Conservation (phyloP, 176 grass and related monocot genomes). For the Rhynchospora pubera region DNA sequence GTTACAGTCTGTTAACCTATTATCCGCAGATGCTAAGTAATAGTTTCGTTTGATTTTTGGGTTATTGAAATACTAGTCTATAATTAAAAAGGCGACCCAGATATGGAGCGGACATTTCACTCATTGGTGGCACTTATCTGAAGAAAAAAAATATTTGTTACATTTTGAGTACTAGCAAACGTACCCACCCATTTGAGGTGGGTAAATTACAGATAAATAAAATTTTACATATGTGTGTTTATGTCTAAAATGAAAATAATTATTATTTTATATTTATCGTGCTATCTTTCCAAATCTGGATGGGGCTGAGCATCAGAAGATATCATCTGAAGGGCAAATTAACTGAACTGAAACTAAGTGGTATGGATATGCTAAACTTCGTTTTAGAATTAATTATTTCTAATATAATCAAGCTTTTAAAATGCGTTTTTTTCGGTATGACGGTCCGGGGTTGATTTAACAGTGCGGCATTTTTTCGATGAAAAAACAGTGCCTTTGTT, state of each 20-base stretch:
- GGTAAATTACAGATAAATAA: no score
- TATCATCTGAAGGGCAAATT: slow-evolving; percentile 24
- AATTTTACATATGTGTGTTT: no score
- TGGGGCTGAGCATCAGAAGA: slow-evolving; percentile 52
- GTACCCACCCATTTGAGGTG: no score
- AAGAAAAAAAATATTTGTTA: background rate
- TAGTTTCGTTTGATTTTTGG: background rate
- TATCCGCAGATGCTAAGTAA: slow-evolving; percentile 44
- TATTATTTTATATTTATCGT: no score
- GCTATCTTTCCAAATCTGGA: slow-evolving; percentile 36
- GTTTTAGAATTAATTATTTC: no score
- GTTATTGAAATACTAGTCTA: background rate
- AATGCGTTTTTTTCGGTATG: no score
- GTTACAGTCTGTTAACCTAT: slow-evolving; percentile 30
- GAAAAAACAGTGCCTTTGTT: no score
- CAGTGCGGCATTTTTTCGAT: no score
- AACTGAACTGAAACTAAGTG: background rate
- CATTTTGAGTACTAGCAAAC: background rate
- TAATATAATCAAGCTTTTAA: no score
- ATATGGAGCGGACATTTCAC: background rate
- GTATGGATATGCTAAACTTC: no score
- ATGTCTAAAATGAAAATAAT: no score
- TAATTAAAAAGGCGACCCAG: background rate
- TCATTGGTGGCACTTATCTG: background rate
- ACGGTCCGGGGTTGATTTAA: no score